A percentile compares a stretch with the other conserved stretches of the same genome.
Evolutionary conservation across 2,329 filamentous ascomycete genomes (phyloP).

Genomic region (Fusarium pseudograminearum): DNA sequence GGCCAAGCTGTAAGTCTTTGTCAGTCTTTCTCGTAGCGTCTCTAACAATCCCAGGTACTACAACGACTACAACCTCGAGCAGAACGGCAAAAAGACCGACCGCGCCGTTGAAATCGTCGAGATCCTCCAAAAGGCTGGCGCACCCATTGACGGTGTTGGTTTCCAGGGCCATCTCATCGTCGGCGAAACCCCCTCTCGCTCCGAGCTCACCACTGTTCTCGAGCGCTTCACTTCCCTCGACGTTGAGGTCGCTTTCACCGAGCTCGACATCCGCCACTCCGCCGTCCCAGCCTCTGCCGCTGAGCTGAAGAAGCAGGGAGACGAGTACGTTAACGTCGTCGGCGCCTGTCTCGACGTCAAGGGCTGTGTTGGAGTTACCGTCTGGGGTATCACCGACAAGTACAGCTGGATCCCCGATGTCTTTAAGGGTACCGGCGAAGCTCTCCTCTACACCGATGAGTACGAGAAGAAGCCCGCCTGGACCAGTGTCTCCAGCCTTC

Average conservation of each 20-base stretch:
- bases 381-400: constrained; percentile 59
- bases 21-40: fast-evolving
- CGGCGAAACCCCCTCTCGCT: constrained; percentile 61
- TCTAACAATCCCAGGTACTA: constrained; percentile 52
- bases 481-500: constrained; percentile 52
- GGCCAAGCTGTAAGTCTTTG: constrained; percentile 61
- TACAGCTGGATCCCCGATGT: constrained; percentile 55
- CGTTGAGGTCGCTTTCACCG: constrained; percentile 70
- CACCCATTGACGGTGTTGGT: constrained; percentile 72
- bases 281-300: constrained; percentile 58
- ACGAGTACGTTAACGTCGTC: constrained; percentile 58
- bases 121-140: constrained; percentile 60
- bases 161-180: constrained; percentile 72
- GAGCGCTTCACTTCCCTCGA: constrained; percentile 63
- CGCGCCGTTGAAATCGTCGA: constrained; percentile 59
- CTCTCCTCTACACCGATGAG: constrained; percentile 55
- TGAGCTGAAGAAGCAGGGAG: constrained; percentile 59
- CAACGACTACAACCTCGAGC: constrained; percentile 72
- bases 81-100: constrained; percentile 60
- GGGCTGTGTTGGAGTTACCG: constrained; percentile 58
- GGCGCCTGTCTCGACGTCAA: constrained; percentile 54
- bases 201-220: constrained; percentile 60
- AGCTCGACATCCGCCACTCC: constrained; percentile 68
- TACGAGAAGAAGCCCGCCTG: constrained; percentile 57
- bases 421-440: constrained; percentile 56